phyloP scores from a whole-genome alignment of 2,329 filamentous ascomycete genomes.

The Thelonectria discophora region DNA sequence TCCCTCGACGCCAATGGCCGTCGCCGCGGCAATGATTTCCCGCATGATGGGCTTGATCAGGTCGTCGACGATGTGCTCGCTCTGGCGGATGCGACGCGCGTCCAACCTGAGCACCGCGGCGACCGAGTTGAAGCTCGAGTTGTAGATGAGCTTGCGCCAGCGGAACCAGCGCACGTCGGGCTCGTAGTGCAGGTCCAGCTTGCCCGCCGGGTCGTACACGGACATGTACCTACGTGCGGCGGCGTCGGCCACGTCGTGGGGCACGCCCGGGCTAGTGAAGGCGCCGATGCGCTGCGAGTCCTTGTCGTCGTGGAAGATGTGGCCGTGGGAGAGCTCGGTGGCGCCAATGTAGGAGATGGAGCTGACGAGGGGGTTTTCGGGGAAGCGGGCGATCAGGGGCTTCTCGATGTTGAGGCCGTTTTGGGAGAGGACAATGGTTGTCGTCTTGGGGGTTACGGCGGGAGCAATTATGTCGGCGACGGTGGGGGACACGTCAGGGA shows the following conservation, averaged over 20 bases:
- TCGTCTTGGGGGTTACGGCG: slow-evolving; percentile 60
- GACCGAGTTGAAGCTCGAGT: slow-evolving; percentile 62
- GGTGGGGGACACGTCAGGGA: slow-evolving; percentile 61
- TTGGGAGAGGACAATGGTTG: slow-evolving; percentile 65
- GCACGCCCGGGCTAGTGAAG: slow-evolving; percentile 52
- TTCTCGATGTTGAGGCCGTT: slow-evolving; percentile 72
- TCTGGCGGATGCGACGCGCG: slow-evolving; percentile 58
- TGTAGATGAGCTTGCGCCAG: slow-evolving; percentile 62
- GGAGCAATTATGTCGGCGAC: slow-evolving; percentile 59
- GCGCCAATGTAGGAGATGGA: slow-evolving; percentile 63
- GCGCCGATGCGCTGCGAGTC: slow-evolving; percentile 61
- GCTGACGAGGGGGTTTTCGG: slow-evolving; percentile 60
- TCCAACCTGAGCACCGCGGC: slow-evolving; percentile 61
- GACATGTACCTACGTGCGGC: slow-evolving; percentile 54
- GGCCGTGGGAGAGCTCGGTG: slow-evolving; percentile 56
- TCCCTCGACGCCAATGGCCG: slow-evolving; percentile 49
- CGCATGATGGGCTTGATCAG: slow-evolving; percentile 63
- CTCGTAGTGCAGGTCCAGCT: slow-evolving; percentile 53
- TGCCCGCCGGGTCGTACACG: slow-evolving; percentile 58
- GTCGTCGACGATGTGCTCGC: slow-evolving; percentile 53
- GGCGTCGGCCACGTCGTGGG: slow-evolving; percentile 32
- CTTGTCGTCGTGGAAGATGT: slow-evolving; percentile 61
- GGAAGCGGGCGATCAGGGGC: slow-evolving; percentile 60
- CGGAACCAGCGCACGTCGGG: slow-evolving; percentile 53
- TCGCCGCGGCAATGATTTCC: slow-evolving; percentile 59